A percentile compares a stretch with the other conserved stretches of the same genome.
These are phyloP conservation scores for Peronosclerospora sorghi DNA, from an alignment of 352 stramenopile species.

Conservation along the genomic window DNA sequence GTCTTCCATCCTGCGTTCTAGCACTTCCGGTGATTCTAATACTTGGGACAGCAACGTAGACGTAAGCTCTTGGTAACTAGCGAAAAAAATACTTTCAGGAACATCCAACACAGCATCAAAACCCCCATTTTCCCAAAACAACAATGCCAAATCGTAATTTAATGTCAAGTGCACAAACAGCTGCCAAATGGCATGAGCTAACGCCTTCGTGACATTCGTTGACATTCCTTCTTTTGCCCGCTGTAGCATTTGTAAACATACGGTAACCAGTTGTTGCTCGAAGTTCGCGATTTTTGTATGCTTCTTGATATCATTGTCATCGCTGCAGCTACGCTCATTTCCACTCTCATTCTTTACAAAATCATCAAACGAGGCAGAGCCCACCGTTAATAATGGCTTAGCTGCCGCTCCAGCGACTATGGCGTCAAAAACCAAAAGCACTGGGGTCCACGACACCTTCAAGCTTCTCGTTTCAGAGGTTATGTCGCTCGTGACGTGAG, in stretches of 20 bases:
- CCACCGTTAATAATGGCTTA: constrained; percentile 6
- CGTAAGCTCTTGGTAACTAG: constrained; percentile 65
- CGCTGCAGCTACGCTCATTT: not conserved
- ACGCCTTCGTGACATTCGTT: constrained; percentile 12
- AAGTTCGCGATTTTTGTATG: constrained; percentile 14
- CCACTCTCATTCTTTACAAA: constrained; percentile 2
- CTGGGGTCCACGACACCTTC: constrained; percentile 35
- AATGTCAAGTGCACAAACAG: constrained; percentile 54
- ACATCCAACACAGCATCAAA: constrained; percentile 55
- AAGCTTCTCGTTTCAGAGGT: constrained; percentile 4
- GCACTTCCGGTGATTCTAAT: constrained; percentile 69
- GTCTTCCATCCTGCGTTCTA: constrained; percentile 82
- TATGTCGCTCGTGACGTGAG: constrained; percentile 17
- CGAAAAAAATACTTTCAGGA: constrained; percentile 31
- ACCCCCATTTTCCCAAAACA: constrained; percentile 38
- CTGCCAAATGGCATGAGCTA: constrained; percentile 65
- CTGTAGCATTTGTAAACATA: constrained; percentile 28
- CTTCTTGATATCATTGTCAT: too few species aligned
- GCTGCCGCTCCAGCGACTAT: constrained; percentile 21
- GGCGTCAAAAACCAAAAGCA: constrained; percentile 60
- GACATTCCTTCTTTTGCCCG: constrained; percentile 4
- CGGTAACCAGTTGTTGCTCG: constrained; percentile 24
- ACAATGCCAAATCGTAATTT: constrained; percentile 60
- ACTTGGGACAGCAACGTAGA: constrained; percentile 56
- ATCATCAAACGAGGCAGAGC: constrained; percentile 7